These are phyloP conservation scores for Sonneratia caseolaris DNA, from an alignment of 345 rosid genomes.

Conservation along the genomic window DNA sequence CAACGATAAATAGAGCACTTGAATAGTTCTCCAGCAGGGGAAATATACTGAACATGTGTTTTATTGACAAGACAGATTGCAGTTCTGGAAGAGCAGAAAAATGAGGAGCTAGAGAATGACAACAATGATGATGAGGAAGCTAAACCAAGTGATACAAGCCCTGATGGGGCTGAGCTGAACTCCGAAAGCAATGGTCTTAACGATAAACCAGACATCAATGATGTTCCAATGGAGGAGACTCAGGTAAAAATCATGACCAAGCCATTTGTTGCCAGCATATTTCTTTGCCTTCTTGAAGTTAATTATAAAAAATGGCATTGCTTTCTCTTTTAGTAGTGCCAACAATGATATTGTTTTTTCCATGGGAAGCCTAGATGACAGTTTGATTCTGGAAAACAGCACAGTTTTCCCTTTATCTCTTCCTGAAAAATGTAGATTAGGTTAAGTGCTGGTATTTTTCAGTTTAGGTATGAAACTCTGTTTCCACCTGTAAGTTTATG, in stretches of 20 bases:
- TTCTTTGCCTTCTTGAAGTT: background rate
- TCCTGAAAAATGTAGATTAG: background rate
- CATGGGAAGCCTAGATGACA: background rate
- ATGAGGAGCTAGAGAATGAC: conserved; percentile 44
- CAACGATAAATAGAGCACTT: background rate
- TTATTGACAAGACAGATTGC: conserved; percentile 48
- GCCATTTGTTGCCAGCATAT: background rate
- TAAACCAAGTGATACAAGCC: conserved; percentile 33
- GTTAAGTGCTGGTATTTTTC: background rate
- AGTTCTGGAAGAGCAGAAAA: conserved; percentile 55
- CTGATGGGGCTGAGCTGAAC: conserved; percentile 24
- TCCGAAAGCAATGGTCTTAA: conserved; percentile 27
- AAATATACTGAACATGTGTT: conserved; percentile 10
- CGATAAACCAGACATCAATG: conserved; percentile 77
- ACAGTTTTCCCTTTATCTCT: background rate
- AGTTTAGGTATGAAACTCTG: background rate
- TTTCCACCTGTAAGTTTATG: background rate
- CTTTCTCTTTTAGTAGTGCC: background rate
- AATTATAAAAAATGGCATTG: background rate
- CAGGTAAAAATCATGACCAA: conserved; percentile 33
- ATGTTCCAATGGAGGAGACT: conserved; percentile 56
- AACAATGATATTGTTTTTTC: background rate
- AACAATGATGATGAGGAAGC: conserved; percentile 48
- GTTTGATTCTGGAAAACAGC: background rate
- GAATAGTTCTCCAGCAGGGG: background rate